Conservation (phyloP, 257 asterid species). For the Gentiana macrophylla region DNA sequence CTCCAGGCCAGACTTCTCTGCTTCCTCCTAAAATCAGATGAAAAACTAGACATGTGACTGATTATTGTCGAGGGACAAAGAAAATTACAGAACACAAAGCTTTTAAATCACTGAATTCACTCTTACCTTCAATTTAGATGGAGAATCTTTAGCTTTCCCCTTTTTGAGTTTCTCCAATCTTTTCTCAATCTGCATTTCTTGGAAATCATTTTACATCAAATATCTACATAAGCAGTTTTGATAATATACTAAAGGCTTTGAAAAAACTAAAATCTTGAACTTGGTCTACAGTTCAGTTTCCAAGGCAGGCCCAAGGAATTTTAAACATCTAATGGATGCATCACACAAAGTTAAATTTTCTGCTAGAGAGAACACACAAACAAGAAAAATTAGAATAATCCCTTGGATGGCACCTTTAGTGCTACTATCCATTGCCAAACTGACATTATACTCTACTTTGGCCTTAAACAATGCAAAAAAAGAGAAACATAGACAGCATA, state of each 20-base stretch:
- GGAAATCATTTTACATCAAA: constrained; percentile 32
- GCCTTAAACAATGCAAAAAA: background rate
- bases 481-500: constrained; percentile 20
- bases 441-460: background rate
- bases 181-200: constrained; percentile 90
- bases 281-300: background rate
- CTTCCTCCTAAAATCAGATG: constrained; percentile 68
- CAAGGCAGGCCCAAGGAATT: background rate
- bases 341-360: too few species aligned
- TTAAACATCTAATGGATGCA: background rate
- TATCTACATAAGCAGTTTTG: constrained; percentile 2
- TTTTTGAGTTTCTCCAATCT: constrained; percentile 88
- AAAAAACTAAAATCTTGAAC: background rate
- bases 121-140: constrained; percentile 68
- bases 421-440: background rate
- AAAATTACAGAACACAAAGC: constrained; percentile 3
- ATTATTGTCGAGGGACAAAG: constrained; percentile 1
- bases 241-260: background rate
- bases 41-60: constrained; percentile 8
- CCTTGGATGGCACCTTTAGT: too few species aligned
- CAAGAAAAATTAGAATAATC: too few species aligned
- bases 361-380: too few species aligned
- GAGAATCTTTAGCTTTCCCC: constrained; percentile 76
- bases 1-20: constrained; percentile 86
- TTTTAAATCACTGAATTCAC: constrained; percentile 7